Evolutionary conservation across 73 alveolate species (phyloP).

Genomic region (Paramecium sonneborni): DNA sequence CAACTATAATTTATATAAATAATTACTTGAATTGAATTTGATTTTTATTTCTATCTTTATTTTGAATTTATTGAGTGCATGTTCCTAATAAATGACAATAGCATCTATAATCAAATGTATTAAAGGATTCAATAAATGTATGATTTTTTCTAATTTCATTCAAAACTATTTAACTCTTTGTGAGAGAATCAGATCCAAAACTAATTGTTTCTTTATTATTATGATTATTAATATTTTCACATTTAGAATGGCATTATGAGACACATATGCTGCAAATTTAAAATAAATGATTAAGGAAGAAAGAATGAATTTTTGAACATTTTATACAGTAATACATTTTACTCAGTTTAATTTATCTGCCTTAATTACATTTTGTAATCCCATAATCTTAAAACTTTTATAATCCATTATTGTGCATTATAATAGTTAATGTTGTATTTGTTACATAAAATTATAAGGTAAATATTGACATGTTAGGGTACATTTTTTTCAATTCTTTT

Average conservation of each 20-base stretch:
- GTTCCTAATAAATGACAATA: constrained; percentile 9
- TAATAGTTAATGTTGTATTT: background rate
- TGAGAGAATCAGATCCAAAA: background rate
- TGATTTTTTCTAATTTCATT: background rate
- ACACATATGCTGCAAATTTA: background rate
- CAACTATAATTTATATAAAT: background rate
- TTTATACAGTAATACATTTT: constrained; percentile 20
- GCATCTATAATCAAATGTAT: background rate
- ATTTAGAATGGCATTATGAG: background rate
- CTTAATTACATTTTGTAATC: constrained; percentile 44
- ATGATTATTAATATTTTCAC: background rate
- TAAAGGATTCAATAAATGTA: background rate
- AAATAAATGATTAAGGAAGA: background rate
- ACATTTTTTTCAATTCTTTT: background rate
- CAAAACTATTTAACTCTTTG: background rate
- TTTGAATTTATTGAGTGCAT: background rate
- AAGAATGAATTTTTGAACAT: constrained; percentile 1
- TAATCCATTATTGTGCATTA: background rate
- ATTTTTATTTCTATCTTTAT: background rate
- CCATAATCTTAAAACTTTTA: background rate
- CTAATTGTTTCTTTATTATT: background rate
- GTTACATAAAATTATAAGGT: background rate
- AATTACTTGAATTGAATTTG: background rate
- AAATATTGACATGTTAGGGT: background rate
- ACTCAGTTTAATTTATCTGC: background rate